phyloP scores from a whole-genome alignment of 139 green algal species.

The Chlamydomonas eustigma region DNA sequence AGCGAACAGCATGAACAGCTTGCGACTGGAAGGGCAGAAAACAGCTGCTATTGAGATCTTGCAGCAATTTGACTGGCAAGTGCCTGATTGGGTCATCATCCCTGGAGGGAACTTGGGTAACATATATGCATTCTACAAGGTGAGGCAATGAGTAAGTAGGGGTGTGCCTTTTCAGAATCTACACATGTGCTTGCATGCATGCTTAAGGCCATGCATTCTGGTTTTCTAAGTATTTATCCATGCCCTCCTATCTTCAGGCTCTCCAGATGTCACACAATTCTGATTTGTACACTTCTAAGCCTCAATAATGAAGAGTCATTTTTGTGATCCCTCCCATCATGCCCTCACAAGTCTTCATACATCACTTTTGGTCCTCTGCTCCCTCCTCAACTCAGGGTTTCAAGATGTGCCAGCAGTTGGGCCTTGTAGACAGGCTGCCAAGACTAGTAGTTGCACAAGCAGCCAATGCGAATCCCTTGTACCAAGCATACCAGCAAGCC shows the following conservation, averaged over 20 bases:
- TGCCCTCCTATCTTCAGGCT: no score
- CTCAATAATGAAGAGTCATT: no score
- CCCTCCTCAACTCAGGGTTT: constrained; percentile 41
- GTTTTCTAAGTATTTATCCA: no score
- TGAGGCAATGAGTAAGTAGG: background rate
- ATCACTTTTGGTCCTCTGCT: background rate
- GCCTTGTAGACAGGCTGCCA: constrained; percentile 85
- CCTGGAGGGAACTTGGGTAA: constrained; percentile 98
- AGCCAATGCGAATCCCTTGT: constrained; percentile 97
- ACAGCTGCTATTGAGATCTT: constrained; percentile 99
- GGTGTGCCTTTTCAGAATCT: no score
- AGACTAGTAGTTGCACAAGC: constrained; percentile 87
- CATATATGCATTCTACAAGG: constrained; percentile 99
- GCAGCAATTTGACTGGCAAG: constrained; percentile 99
- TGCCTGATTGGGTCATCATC: constrained; percentile 98
- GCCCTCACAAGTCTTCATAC: no score
- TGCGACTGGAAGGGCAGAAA: constrained; percentile 98
- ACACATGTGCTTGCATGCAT: no score
- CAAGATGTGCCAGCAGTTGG: constrained; percentile 83
- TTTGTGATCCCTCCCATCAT: no score
- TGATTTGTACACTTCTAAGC: no score
- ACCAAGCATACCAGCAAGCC: constrained; percentile 67
- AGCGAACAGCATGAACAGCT: constrained; percentile 97
- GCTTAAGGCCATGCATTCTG: no score
- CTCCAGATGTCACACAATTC: no score